These are phyloP conservation scores for Solanum chilense DNA, from an alignment of 257 asterid genomes.

Conservation along the genomic window DNA sequence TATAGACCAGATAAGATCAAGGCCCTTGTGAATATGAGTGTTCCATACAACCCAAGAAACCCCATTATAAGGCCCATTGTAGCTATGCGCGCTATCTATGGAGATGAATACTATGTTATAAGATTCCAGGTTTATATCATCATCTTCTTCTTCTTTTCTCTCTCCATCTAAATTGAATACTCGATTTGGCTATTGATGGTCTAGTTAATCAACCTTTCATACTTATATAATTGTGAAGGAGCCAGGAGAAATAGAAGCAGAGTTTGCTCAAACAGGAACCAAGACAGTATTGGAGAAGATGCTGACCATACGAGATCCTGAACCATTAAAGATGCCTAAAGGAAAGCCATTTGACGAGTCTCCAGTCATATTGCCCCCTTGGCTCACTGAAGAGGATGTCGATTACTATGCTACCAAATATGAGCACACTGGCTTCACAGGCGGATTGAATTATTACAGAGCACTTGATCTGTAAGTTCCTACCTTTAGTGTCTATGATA, in stretches of 20 bases:
- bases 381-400: constrained; percentile 59
- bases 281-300: constrained; percentile 38
- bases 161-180: background rate
- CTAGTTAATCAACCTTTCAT: background rate
- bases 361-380: constrained; percentile 23
- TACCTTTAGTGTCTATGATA: too few species aligned
- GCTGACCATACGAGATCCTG: constrained; percentile 31
- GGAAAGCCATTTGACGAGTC: constrained; percentile 32
- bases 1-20: constrained; percentile 57
- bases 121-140: constrained; percentile 51
- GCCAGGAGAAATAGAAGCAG: constrained; percentile 71
- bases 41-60: constrained; percentile 30
- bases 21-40: constrained; percentile 52
- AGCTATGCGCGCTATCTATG: constrained; percentile 15
- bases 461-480: constrained; percentile 34
- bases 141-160: background rate
- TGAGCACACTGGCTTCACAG: constrained; percentile 62
- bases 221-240: constrained; percentile 25
- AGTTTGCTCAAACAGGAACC: constrained; percentile 39
- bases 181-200: background rate
- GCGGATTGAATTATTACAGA: constrained; percentile 70
- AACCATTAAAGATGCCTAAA: constrained; percentile 40
- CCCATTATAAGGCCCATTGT: constrained; percentile 18
- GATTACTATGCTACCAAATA: constrained; percentile 43
- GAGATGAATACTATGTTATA: constrained; percentile 55